Evolutionary conservation across 73 alveolate species (phyloP), one percentile per base, ranked within the genome.

Genomic region (Blepharisma japonicum): DNA sequence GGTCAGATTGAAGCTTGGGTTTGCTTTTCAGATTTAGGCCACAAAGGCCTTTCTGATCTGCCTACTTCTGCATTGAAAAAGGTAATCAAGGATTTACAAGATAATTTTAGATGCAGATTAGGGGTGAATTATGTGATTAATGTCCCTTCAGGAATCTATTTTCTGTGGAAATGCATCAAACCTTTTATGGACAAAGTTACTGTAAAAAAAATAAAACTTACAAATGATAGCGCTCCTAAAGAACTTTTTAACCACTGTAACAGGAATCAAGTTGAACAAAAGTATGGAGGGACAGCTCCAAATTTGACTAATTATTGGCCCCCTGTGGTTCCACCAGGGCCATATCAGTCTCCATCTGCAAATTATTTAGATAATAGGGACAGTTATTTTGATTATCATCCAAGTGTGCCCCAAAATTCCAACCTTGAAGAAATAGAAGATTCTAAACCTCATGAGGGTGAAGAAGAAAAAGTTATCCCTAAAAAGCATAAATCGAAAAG

Each of bases 1-100:
- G 92, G 92, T 6, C 83, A 76, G 46, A 74, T 85, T 6, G 92
- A 85, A 66, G 18, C 54, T 48, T 85, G 92, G 92, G 81, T 81
- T n/a, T 55, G 54, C 23, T 71, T 85, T 7, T 47, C 51, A 46
- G 83, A 86, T 78, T 45, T 86, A 6, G 81, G 45, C 32, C 55
- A 67, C 6, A 45, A 39, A 6, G 80, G 85, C 14, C 67, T 78
- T 14, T n/a, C 77, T 8, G 80, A 55, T 11, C 32, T 78, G 32
- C 70, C 77, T 39, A 45, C 21, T 18, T 23, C 71, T 18, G 46
- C 80, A 55, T 20, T 78, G n/a, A 67, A 32, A 6, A 53, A 78
- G 51, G 80, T 78, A 11, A 61, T 78, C 47, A 51, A 61, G 9
- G 55, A 38, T 39, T 20, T 61, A 2, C 18, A 56, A 49, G 76